These are phyloP conservation scores for Seiridium unicorne DNA, from an alignment of 2,329 filamentous ascomycete species.

Conservation along the genomic window DNA sequence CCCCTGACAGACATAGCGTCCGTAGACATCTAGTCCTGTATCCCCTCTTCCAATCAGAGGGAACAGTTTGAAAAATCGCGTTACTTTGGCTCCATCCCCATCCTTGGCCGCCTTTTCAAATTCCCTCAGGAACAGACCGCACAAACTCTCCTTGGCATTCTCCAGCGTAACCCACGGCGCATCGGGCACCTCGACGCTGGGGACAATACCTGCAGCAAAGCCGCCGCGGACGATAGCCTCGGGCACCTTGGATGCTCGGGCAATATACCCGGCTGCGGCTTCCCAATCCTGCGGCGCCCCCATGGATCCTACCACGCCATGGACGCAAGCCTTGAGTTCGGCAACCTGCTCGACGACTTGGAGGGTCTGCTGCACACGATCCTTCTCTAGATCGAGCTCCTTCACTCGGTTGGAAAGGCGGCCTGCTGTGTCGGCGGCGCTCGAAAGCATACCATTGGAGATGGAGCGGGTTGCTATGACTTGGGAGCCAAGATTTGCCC, in stretches of 20 bases:
- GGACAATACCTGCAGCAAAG: conserved; percentile 90
- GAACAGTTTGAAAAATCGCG: conserved; percentile 97
- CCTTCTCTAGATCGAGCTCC: conserved; percentile 85
- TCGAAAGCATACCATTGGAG: conserved; percentile 86
- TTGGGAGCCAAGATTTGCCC: conserved; percentile 84
- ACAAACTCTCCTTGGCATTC: conserved; percentile 83
- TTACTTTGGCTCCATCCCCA: conserved; percentile 85
- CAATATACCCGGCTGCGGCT: conserved; percentile 86
- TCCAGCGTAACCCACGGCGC: conserved; percentile 84
- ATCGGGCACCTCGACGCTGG: conserved; percentile 93
- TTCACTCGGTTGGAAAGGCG: conserved; percentile 86
- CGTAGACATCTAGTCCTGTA: conserved; percentile 91
- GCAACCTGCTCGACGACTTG: conserved; percentile 93
- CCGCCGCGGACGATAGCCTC: conserved; percentile 75
- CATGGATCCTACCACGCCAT: conserved; percentile 94
- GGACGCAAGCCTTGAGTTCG: conserved; percentile 93
- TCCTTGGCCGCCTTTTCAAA: conserved; percentile 90
- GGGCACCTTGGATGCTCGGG: conserved; percentile 78
- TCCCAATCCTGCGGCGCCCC: conserved; percentile 98
- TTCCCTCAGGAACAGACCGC: conserved; percentile 85
- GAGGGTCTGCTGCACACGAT: conserved; percentile 84
- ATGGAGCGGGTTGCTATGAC: conserved; percentile 79
- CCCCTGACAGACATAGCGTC: conserved; percentile 91
- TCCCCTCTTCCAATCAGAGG: conserved; percentile 87
- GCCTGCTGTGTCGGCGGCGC: conserved; percentile 80